Base-by-base conservation (phyloP, 805 yeast species). In the Nakazawaea holstii region DNA sequence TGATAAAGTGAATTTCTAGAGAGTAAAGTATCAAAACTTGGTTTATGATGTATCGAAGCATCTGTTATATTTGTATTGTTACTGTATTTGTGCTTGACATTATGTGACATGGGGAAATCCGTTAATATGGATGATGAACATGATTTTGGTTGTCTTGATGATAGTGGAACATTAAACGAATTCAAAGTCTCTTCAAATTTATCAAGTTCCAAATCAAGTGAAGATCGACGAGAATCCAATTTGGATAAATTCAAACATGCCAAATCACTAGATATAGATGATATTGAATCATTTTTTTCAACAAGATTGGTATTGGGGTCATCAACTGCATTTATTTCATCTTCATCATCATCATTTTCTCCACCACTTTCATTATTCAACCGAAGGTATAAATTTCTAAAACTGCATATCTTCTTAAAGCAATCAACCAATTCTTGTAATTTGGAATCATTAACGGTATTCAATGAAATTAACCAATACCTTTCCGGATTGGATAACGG, bases 401-500 rank as follows among this genome's bases (percentile, higher is more conserved):
- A 76, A 28, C 61, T 64, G 26, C 76, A 74, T 20, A 68, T 65
- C 7, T 55, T 52, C 32, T 62, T 50, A 26, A 61, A 50, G 58
- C 66, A 39, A 81, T 67, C 28, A 76, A 71, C 37, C 35, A 48
- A 33, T 4, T 32, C 20, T 14, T 39, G 39, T 38, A 39, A 26
- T 8, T 10, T 20, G 7, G 27, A 26, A 9, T 24, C 39, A 36
- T 37, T 30, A 13, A n/a, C n/a, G 0, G 73, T 57, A 39, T 61
- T 64, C 6, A 77, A 55, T 32, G 66, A 63, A 8, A 78, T 68
- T 49, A 72, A 73, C 95, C 95, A 87, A 61, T 79, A 85, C 55
- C 92, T 67, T 52, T 80, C 84, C 0, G 95, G 95, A 55, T 85
- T 86, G 27, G 78, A 79, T 49, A 87, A 70, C 0, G 89, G 82